phyloP scores from a whole-genome alignment of 371 early-diverging fungal genomes.

The Zopfochytrium polystomum region DNA sequence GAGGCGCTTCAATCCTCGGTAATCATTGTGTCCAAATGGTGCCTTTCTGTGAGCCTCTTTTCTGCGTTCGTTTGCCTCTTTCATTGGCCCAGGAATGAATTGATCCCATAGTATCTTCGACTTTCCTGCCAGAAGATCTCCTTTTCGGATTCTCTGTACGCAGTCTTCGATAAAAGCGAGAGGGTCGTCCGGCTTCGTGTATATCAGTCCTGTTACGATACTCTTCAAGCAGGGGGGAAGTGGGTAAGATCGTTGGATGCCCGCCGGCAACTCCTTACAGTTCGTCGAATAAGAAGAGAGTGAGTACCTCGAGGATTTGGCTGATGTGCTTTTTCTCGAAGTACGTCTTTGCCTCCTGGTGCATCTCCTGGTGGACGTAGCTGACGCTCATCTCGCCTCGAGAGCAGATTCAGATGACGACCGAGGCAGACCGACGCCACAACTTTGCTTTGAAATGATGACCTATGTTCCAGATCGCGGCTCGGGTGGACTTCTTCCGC shows the following conservation, averaged over 20 bases:
- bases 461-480: too few relatives aligned
- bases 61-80: constrained; percentile 16
- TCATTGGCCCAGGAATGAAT: constrained; percentile 30
- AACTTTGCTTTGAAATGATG: too few relatives aligned
- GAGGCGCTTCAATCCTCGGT: too few relatives aligned
- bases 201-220: constrained; percentile 40
- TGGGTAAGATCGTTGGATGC: neutral
- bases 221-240: constrained; percentile 23
- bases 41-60: too few relatives aligned
- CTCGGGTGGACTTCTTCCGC: neutral
- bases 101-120: constrained; percentile 34
- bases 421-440: too few relatives aligned
- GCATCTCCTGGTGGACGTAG: constrained; percentile 2
- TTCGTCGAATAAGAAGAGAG: neutral
- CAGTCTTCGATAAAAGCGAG: constrained; percentile 44
- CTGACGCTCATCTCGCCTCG: too few relatives aligned
- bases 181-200: constrained; percentile 40
- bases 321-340: constrained; percentile 39
- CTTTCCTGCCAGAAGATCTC: constrained; percentile 4
- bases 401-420: too few relatives aligned
- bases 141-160: constrained; percentile 27
- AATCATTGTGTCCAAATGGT: too few relatives aligned
- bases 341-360: constrained; percentile 29
- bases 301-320: constrained; percentile 37
- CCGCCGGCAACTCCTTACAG: neutral